Evolutionary conservation across 139 green algal species (phyloP), one percentile per base, ranked within the genome.

Genomic region (Trebouxia sp.): DNA sequence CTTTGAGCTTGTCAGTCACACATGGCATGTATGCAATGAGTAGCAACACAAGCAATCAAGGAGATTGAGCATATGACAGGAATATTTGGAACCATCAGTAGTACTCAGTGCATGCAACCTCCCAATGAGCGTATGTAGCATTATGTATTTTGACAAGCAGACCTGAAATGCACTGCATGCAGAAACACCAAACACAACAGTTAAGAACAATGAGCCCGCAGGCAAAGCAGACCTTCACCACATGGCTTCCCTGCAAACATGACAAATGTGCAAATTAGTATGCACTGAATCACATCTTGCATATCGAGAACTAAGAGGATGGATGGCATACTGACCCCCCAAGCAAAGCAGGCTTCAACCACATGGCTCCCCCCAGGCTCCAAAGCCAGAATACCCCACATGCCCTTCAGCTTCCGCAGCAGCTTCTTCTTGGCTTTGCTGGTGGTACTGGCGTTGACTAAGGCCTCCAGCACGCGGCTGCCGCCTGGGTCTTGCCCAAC

Each of bases 391-490:
- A 80, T 58, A 28, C 47, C 87, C 56, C 76, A 90, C 35, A 77
- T 76, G 43, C 89, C 85, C 1, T 41, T 24, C 80, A 94, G 82
- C 66, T 83, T 83, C 14, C 41, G 9, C 58, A 94, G 56, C 72
- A 94, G 74, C 76, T 70, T 35, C 38, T 78, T 67, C 45, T 87
- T 88, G 15, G 83, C 62, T 82, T 93, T 91, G 47, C 72, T 55
- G 10, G 78, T 37, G 3, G 87, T 75, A 70, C 65, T 24, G 51
- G 87, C 24, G 78, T 85, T 43, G 51, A 89, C 55, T 83, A 80
- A 65, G 8, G 81, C 76, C 30, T 81, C 90, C 79, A 95, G 47
- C 28, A 90, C 89, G 0, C 92, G 85, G 82, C 87, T 92, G 67
- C 92, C 91, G 0, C 79, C 87, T 0, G 87, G 70, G 82, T 95